phyloP scores from a whole-genome alignment of 345 rosid species.

The Brassica juncea region DNA sequence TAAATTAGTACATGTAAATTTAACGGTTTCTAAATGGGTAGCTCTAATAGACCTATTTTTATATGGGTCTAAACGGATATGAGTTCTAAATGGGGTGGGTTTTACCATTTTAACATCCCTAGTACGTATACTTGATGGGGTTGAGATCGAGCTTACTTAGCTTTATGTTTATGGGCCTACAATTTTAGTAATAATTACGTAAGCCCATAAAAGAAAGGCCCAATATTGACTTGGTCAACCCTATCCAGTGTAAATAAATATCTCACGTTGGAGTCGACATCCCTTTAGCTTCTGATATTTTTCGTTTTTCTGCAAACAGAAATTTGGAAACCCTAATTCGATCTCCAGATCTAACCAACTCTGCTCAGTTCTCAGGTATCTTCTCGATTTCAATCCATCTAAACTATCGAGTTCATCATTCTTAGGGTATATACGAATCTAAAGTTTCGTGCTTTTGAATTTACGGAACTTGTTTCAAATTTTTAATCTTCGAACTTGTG shows the following conservation, averaged over 20 bases:
- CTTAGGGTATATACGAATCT: not conserved
- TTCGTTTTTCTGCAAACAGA: slow-evolving; percentile 3
- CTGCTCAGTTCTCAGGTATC: slow-evolving; percentile 40
- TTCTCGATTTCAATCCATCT: not conserved
- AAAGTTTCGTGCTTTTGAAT: not conserved
- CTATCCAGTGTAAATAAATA: not conserved
- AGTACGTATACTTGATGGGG: not conserved
- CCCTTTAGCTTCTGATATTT: not conserved
- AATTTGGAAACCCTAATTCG: slow-evolving; percentile 50
- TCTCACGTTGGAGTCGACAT: not conserved
- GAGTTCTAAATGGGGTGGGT: too few relatives aligned
- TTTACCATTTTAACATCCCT: too few relatives aligned
- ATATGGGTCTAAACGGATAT: too few relatives aligned
- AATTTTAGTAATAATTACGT: not conserved
- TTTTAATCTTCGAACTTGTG: not conserved
- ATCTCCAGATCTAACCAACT: slow-evolving; percentile 18
- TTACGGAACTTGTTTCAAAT: not conserved
- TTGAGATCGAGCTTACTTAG: not conserved
- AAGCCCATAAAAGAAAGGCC: not conserved
- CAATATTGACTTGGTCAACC: not conserved
- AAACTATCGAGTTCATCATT: not conserved
- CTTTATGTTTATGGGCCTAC: not conserved
- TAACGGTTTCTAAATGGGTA: too few relatives aligned
- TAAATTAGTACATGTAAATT: too few relatives aligned
- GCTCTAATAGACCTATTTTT: too few relatives aligned